Base-by-base conservation (phyloP, 148 eudicot species). In the Rhododendron vialii region DNA sequence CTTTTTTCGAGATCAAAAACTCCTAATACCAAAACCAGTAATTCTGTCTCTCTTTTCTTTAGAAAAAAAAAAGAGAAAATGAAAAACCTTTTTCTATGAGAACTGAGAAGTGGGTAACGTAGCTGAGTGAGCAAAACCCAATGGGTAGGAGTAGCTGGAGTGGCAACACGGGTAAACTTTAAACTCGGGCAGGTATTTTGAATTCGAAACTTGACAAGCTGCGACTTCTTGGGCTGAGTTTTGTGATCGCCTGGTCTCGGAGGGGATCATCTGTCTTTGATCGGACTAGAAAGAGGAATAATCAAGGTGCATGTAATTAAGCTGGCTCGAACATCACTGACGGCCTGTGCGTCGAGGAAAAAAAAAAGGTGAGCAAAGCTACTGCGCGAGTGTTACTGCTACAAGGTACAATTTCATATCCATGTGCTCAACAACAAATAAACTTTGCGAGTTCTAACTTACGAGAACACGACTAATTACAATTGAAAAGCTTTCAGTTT, bases 1-100 rank as follows among this genome's bases (percentile, higher is more conserved):
- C 86, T 88, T 57, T 87, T 86, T 89, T 84, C 86, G 86, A 83
- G 91, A 86, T 87, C 77, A 69, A 89, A 78, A 33, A 33, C 45
- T 89, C 47, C 51, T 80, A 26, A 45, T 48, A 75, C 71, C 86
- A 78, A 88, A 82, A 86, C 45, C 36, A 41, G 30, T 17, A 55
- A 75, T 71, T 71, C 30, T 12, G 36, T 30, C 38, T 33, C 38
- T 30, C 30, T 65, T 65, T n/a, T 10, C 9, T 10, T 26, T 11
- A 10, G 10, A 59, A 5, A 6, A 20, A 20, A 59, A 22, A 5
- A 6, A 20, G 5, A 59, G 1, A 24, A 8, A 26, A 10, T 67
- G 73, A 2, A n/a, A n/a, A 63, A 8, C 28, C 71, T n/a, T 24
- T 61, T 61, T 61, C 7, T 22, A 18, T 22, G n/a, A 22, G 65